These are phyloP conservation scores for Backusella circina DNA, from an alignment of 192 early-diverging fungal species.

Conservation along the genomic window DNA sequence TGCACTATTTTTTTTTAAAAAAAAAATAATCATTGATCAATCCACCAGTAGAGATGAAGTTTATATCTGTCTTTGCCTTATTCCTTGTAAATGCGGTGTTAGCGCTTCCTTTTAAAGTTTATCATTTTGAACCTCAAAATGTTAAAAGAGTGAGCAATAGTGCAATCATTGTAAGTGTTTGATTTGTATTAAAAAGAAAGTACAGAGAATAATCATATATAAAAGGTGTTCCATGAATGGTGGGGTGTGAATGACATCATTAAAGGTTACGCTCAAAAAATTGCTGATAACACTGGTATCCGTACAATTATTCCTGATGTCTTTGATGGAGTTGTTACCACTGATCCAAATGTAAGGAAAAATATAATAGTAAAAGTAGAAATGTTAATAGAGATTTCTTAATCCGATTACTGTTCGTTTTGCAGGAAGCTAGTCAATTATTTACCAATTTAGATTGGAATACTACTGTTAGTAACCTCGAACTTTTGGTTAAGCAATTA, in stretches of 20 bases:
- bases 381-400: neutral
- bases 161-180: conserved; percentile 25
- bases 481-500: conserved; percentile 11
- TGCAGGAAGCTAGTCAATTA: conserved; percentile 41
- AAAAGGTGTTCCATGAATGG: conserved; percentile 29
- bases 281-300: conserved; percentile 41
- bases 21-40: neutral
- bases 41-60: neutral
- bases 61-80: neutral
- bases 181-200: neutral
- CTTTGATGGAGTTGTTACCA: conserved; percentile 36
- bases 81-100: neutral
- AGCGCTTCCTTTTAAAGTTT: conserved; percentile 12
- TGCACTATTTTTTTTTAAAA: neutral
- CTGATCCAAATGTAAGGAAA: neutral
- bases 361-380: neutral
- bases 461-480: conserved; percentile 25
- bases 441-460: conserved; percentile 46
- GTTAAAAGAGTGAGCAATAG: conserved; percentile 2
- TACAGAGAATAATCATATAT: neutral
- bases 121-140: conserved; percentile 18
- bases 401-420: neutral
- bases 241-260: conserved; percentile 47
- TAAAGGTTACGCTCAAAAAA: conserved; percentile 41
- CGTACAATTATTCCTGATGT: conserved; percentile 41